phyloP scores from a whole-genome alignment of 495 filamentous ascomycete species.

The Eremomyces bilateralis region DNA sequence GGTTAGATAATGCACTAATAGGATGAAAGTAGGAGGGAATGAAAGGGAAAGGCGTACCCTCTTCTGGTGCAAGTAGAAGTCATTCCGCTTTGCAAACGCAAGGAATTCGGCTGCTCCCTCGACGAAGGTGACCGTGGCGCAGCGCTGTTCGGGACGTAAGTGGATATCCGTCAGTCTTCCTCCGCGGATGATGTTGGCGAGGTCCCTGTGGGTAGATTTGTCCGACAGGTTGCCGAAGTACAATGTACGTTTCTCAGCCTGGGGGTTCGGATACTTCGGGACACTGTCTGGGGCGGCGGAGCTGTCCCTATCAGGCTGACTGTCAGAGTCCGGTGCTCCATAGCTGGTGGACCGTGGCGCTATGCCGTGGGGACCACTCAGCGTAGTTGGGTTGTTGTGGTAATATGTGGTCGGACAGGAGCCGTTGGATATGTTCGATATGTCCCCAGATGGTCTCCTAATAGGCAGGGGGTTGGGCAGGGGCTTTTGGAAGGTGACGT shows the following conservation, averaged over 20 bases:
- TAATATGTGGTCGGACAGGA: too few relatives aligned
- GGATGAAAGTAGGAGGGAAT: background rate
- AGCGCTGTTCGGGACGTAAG: slow-evolving; percentile 37
- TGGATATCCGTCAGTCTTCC: slow-evolving; percentile 50
- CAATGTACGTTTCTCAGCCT: slow-evolving; percentile 37
- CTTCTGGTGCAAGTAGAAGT: slow-evolving; percentile 46
- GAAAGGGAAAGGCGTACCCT: slow-evolving; percentile 27
- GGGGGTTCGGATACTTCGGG: too few relatives aligned
- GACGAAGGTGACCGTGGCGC: slow-evolving; percentile 50
- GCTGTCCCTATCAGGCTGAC: too few relatives aligned
- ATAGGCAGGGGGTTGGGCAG: too few relatives aligned
- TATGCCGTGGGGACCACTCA: too few relatives aligned
- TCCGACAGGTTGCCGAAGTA: slow-evolving; percentile 40
- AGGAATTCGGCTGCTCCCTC: slow-evolving; percentile 38
- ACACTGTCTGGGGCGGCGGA: too few relatives aligned
- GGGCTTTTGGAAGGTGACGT: too few relatives aligned
- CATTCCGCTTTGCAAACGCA: slow-evolving; percentile 38
- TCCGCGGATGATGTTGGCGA: slow-evolving; percentile 42
- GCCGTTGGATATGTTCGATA: too few relatives aligned
- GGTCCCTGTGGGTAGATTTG: slow-evolving; percentile 40
- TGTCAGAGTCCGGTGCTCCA: too few relatives aligned
- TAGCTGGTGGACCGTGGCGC: too few relatives aligned
- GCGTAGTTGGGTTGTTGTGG: too few relatives aligned
- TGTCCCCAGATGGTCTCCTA: too few relatives aligned
- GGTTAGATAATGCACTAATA: slow-evolving; percentile 8